A percentile compares a stretch with the other conserved stretches of the same genome.
These are phyloP conservation scores for Sporobolomyces pararoseus DNA, from an alignment of 768 basidiomycete genomes.

Conservation along the genomic window DNA sequence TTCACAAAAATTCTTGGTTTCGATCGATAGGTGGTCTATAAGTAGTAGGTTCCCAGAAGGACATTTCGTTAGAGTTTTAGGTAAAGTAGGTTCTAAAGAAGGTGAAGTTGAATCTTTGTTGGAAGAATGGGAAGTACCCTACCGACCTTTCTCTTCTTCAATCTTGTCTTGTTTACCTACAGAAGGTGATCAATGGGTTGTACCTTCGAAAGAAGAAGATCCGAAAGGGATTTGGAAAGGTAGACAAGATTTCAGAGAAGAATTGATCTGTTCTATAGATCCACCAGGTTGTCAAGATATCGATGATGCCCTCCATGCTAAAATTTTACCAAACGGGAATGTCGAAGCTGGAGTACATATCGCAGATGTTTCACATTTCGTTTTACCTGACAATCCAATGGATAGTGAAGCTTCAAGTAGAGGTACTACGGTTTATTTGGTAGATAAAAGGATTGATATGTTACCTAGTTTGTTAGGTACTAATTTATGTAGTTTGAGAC, in stretches of 20 bases:
- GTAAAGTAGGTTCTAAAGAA: slow-evolving; percentile 87
- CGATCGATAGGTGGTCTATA: slow-evolving; percentile 85
- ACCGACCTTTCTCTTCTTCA: slow-evolving; percentile 92
- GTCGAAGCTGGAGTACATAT: slow-evolving; percentile 99
- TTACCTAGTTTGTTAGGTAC: slow-evolving; percentile 87
- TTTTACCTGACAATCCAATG: slow-evolving; percentile 88
- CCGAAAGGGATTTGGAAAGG: slow-evolving; percentile 64
- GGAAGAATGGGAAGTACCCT: slow-evolving; percentile 91
- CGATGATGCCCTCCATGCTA: slow-evolving; percentile 92
- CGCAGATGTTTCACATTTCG: slow-evolving; percentile 96
- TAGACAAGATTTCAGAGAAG: slow-evolving; percentile 76
- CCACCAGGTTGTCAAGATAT: slow-evolving; percentile 97
- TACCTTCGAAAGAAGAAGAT: slow-evolving; percentile 65
- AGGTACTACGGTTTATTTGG: slow-evolving; percentile 95
- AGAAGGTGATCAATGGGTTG: slow-evolving; percentile 88
- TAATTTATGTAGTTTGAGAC: slow-evolving; percentile 87
- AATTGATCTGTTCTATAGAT: slow-evolving; percentile 93
- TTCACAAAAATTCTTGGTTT: slow-evolving; percentile 90
- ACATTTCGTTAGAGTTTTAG: slow-evolving; percentile 89
- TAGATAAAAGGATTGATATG: slow-evolving; percentile 99
- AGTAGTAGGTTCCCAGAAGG: slow-evolving; percentile 91
- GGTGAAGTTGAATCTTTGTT: slow-evolving; percentile 91
- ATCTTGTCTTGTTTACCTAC: slow-evolving; percentile 83
- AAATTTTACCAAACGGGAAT: slow-evolving; percentile 79
- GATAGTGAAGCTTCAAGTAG: slow-evolving; percentile 91